Evolutionary conservation across 2,329 filamentous ascomycete species (phyloP), one percentile per base, ranked within the genome.

Genomic region (Colletotrichum eremochloae): DNA sequence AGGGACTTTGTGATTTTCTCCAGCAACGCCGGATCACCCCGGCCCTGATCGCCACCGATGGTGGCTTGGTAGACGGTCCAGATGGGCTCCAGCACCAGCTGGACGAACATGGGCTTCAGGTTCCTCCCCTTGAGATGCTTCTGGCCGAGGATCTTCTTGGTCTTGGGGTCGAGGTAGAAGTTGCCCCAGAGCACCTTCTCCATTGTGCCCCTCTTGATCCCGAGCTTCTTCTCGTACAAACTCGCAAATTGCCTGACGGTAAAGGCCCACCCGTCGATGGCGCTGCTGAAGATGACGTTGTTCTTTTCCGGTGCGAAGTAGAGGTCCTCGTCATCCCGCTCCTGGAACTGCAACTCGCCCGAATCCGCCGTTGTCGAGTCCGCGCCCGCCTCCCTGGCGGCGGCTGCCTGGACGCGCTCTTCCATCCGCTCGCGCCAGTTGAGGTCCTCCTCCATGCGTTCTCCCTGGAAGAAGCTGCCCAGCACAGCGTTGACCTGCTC

Each of bases 291-390:
- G 75, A 99, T 98, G 81, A 99, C 96, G 79, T 99, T 99, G 82
- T 98, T 98, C 82, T 96, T 97, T 80, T 99, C 96, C 0, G 96
- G 96, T 0, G 96, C 94, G 82, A 99, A 99, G 81, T 99, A 99
- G 36, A 99, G 91, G 80, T 98, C 95, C 80, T 98, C 95, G 78
- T 99, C 96, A 78, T 98, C 95, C 76, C 91, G 91, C 80, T 98
- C 96, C 80, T 98, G 92, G 76, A 94, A 99, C 69, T 92, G 88
- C 6, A 90, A 80, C 20, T 92, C 90, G 4, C 89, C 88, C n/a
- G 84, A 82, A 6, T 88, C 86, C 67, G 44, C n/a, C 44, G n/a
- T 48, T 11, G 46, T 84, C 64, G 88, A 83, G 29, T 84, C 83
- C 14, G 67, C 68, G n/a, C 50, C 71, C n/a, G 40, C 63, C 7